Conservation (phyloP, 768 basidiomycete genomes). For the Sarcomyxa edulis region DNA sequence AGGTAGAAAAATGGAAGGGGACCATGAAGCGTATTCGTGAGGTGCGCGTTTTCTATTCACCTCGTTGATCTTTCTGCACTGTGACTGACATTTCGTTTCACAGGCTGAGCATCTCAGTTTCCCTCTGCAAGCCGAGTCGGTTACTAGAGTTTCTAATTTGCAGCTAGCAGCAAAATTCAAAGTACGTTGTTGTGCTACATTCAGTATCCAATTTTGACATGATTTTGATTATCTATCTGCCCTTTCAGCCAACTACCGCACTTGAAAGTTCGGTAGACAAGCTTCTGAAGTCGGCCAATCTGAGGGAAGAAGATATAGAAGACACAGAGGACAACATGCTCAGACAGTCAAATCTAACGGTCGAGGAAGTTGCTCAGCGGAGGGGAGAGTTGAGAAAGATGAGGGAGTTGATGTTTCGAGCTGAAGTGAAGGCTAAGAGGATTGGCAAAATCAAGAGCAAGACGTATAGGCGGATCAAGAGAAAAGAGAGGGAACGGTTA, state of each 20-base stretch:
- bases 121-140: slow-evolving; percentile 65
- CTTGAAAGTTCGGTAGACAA: slow-evolving; percentile 82
- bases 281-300: slow-evolving; percentile 74
- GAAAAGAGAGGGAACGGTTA: slow-evolving; percentile 69
- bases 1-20: slow-evolving; percentile 90
- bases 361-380: slow-evolving; percentile 82
- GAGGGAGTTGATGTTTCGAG: slow-evolving; percentile 92
- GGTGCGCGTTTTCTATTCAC: slow-evolving; percentile 30
- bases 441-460: slow-evolving; percentile 96
- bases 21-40: slow-evolving; percentile 92
- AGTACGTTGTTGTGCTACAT: slow-evolving; percentile 30
- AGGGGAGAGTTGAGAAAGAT: slow-evolving; percentile 79
- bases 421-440: slow-evolving; percentile 85
- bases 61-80: slow-evolving; percentile 7
- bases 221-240: not conserved
- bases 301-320: slow-evolving; percentile 76
- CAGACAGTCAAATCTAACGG: slow-evolving; percentile 72
- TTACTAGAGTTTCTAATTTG: slow-evolving; percentile 58
- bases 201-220: not conserved
- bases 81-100: no score
- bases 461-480: slow-evolving; percentile 79
- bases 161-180: slow-evolving; percentile 83
- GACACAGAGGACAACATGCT: slow-evolving; percentile 71
- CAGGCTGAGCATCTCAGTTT: slow-evolving; percentile 87
- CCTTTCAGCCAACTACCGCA: slow-evolving; percentile 66